Base-by-base conservation (phyloP, 2,329 filamentous ascomycete genomes). In the Sporothrix brunneoviolacea region DNA sequence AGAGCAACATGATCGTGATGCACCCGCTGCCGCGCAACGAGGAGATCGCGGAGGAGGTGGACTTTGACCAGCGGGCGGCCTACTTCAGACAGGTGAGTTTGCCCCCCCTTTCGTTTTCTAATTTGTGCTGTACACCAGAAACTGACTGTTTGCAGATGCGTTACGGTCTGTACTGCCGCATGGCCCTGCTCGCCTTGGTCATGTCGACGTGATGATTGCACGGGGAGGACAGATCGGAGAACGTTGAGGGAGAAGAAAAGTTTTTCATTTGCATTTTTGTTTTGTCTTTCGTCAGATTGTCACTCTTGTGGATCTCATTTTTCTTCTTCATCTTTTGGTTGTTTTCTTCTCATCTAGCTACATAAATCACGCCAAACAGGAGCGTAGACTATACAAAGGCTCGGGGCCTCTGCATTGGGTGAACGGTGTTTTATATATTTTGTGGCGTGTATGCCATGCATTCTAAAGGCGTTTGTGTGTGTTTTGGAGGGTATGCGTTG, bases 21-120 rank as follows among this genome's bases (percentile, higher is more conserved):
- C 93, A 98, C 71, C 93, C 93, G 52, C 76, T 98, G 63, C 93
- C 93, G 36, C 80, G 93, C 63, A 97, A 97, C 64, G 83, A 86
- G 58, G 93, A 98, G 77, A 84, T 98, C 65, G 83, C 84, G 30
- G 89, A 94, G 70, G 93, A 98, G 74, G 90, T 98, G 43, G 93
- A 98, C 70, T 95, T 94, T 72, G 93, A 98, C 72, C 89, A 94
- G 66, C 76, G 93, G 61, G 93, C 93, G 53, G 91, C 93, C 50
- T 98, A 98, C 75, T 98, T 98, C 73, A 83, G 93, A 86, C 93
- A 98, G 86, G 91, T 95, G 72, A 82, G 87, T 79, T 8, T 12
- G 13, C 13, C 10, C 28, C 28, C 19, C 15, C 12, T 8, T 16
- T 24, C 27, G 8, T 30, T 21, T 6, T 5, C 28, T 36, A n/a